Base-by-base conservation (phyloP, 2,329 filamentous ascomycete genomes). In the Phoma sp. region DNA sequence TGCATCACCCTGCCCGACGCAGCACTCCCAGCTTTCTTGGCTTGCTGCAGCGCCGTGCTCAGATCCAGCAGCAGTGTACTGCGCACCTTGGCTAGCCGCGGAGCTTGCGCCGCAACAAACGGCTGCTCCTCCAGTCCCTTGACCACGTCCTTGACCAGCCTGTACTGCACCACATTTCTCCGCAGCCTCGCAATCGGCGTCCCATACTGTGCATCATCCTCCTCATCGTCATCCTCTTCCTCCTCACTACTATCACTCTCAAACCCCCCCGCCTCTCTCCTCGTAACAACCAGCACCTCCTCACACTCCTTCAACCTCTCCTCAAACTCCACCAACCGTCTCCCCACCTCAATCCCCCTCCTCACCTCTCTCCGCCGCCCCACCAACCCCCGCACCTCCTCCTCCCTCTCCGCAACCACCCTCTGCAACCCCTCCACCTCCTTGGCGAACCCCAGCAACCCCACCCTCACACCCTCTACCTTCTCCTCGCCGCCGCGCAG, bases 401-500 rank as follows among this genome's bases (percentile, higher is more conserved):
- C 75, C 22, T 85, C 85, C 59, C 88, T 83, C 55, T 84, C 81
- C 7, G 80, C 78, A 0, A 97, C 90, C 17, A 82, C 83, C 9
- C 78, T 79, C 70, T 86, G 87, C 43, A 98, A 83, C 44, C 88
- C 87, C 61, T 91, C 88, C 0, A 97, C 85, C 46, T 95, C 92
- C 60, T 93, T 84, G 57, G 88, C 83, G 68, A 99, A 97, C 0
- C 92, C 92, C 57, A 98, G 75, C 51, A 99, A 77, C 0, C 92
- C 92, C 0, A 99, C 90, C 38, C 91, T 85, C 29, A 98, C 89
- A 70, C 96, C 92, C 72, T 96, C 93, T 0, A 97, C 88, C 73
- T 88, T 90, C 68, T 97, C 94, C 69, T 96, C 93, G 7, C 96
- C 96, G 2, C 93, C 93, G 49, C 86, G 85, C 38, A 99, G 78